Percentiles rank a stretch among this genome's conserved stretches.
Conservation (phyloP, 1,284 basidiomycete species). For the Cutaneotrichosporon sp. region DNA sequence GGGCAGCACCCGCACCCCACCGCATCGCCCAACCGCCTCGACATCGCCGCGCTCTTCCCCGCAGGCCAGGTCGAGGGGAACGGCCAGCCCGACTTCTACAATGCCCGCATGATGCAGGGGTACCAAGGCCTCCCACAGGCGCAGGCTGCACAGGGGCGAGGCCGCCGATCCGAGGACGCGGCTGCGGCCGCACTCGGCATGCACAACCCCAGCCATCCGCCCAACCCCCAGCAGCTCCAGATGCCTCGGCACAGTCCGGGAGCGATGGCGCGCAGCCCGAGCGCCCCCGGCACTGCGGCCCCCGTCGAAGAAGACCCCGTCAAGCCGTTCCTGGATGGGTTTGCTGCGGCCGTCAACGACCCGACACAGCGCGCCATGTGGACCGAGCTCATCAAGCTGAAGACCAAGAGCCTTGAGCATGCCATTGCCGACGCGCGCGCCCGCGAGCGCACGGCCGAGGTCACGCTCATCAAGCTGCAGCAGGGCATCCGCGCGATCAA, state of each 20-base stretch:
- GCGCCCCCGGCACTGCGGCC: neutral
- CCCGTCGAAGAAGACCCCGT: constrained; percentile 22
- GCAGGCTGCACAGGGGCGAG: constrained; percentile 13
- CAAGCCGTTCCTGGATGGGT: constrained; percentile 23
- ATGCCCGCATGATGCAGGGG: constrained; percentile 12
- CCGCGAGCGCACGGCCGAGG: constrained; percentile 47
- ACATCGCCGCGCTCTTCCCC: neutral
- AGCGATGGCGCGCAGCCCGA: neutral
- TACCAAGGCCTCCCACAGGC: constrained; percentile 8
- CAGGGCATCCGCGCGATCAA: constrained; percentile 8
- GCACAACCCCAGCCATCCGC: constrained; percentile 9
- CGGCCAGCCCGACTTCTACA: constrained; percentile 21
- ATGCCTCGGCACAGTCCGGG: constrained; percentile 1
- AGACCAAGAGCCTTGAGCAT: constrained; percentile 45
- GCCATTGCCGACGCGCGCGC: constrained; percentile 49
- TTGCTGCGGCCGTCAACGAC: constrained; percentile 28
- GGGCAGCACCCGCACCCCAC: neutral
- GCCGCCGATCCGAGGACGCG: neutral
- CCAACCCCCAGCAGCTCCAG: constrained; percentile 9
- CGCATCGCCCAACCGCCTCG: neutral
- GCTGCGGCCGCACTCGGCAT: constrained; percentile 2
- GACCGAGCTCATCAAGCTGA: constrained; percentile 46
- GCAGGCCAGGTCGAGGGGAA: constrained; percentile 12
- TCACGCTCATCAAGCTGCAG: constrained; percentile 42
- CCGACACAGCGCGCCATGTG: constrained; percentile 37